These are phyloP conservation scores for Hymenoscyphus fraxineus DNA, from an alignment of 2,329 filamentous ascomycete genomes.

Conservation along the genomic window DNA sequence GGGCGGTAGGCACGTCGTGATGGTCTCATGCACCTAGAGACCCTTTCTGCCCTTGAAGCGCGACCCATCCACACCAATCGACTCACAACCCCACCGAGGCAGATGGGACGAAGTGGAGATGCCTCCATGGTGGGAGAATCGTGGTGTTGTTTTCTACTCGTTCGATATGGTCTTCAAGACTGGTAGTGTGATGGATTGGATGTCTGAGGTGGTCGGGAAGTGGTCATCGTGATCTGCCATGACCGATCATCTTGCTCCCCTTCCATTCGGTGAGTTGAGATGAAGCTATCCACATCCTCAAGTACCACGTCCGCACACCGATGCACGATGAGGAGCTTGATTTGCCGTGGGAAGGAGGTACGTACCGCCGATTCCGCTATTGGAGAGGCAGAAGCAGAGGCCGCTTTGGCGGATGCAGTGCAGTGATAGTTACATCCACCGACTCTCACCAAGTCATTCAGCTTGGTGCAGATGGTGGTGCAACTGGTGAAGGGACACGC, in stretches of 20 bases:
- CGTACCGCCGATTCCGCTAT: background rate
- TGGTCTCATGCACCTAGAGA: slow-evolving; percentile 19
- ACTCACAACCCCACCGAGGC: slow-evolving; percentile 9
- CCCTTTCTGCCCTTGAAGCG: slow-evolving; percentile 6
- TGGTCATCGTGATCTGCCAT: background rate
- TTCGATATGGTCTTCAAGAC: background rate
- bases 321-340: background rate
- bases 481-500: slow-evolving; percentile 1
- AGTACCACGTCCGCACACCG: background rate
- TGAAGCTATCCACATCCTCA: background rate
- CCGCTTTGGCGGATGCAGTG: background rate
- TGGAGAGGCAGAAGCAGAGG: background rate
- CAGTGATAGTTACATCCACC: background rate
- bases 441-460: slow-evolving; percentile 13
- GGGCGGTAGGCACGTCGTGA: slow-evolving; percentile 7
- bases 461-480: background rate
- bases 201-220: background rate
- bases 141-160: background rate
- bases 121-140: background rate
- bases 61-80: slow-evolving; percentile 2
- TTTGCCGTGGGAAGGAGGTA: background rate
- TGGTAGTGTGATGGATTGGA: background rate
- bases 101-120: background rate
- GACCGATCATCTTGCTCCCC: background rate
- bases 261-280: background rate